Percentiles rank a stretch among this genome's conserved stretches.
phyloP scores from a whole-genome alignment of 2,329 filamentous ascomycete genomes.

The Apiospora rasikravindrae region DNA sequence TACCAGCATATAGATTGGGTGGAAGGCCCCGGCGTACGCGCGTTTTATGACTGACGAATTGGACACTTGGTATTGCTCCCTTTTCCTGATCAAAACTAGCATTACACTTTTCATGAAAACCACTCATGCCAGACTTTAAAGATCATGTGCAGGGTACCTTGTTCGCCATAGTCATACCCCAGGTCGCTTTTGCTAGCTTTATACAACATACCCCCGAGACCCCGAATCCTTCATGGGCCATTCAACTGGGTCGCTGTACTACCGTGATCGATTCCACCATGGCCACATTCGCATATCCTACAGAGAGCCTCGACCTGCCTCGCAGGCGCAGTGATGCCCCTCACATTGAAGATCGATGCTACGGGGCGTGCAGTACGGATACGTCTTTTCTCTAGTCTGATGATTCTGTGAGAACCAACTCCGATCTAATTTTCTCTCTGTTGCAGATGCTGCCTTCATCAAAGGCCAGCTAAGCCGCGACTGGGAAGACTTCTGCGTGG shows the following conservation, averaged over 20 bases:
- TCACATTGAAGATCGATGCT: not conserved
- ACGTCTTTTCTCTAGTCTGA: not conserved
- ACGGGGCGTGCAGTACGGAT: not conserved
- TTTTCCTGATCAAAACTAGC: not conserved
- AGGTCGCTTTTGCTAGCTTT: not conserved
- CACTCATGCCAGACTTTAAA: not conserved
- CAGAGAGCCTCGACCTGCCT: not conserved
- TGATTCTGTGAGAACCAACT: accelerated
- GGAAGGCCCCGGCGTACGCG: not conserved
- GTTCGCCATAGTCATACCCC: not conserved
- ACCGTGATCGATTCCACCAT: not conserved
- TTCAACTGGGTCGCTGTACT: not conserved
- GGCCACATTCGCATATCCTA: not conserved
- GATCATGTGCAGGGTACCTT: not conserved
- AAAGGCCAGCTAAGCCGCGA: slow-evolving; percentile 20
- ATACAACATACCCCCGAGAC: not conserved
- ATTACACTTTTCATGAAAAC: not conserved
- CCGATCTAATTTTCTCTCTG: not conserved
- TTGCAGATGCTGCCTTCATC: slow-evolving; percentile 20
- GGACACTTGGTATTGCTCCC: not conserved
- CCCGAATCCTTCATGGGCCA: not conserved
- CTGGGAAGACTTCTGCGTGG: slow-evolving; percentile 21
- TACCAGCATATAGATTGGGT: slow-evolving; percentile 13
- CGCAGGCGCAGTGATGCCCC: not conserved
- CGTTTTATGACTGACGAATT: slow-evolving; percentile 9